Evolutionary conservation across 768 basidiomycete genomes (phyloP), one percentile per base, ranked within the genome.

Genomic region (Cytidiella melzeri): DNA sequence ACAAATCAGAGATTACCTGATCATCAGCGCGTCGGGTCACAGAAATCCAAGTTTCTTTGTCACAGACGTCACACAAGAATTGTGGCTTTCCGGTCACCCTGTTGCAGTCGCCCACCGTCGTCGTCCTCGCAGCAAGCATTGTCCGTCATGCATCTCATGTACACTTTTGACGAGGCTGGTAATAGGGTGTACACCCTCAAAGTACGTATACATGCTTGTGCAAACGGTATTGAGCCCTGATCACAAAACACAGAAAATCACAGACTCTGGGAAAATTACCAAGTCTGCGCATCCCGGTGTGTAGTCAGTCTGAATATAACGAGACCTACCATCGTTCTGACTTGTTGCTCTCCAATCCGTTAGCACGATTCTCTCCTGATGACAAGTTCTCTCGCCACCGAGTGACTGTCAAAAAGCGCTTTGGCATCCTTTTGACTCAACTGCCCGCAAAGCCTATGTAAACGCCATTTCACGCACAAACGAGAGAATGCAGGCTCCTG

Each of bases 301-400:
- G 78, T 64, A 20, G 30, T 15, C 15, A n/a, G n/a, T n/a, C n/a
- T n/a, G n/a, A n/a, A n/a, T n/a, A n/a, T n/a, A n/a, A n/a, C n/a
- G n/a, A n/a, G n/a, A n/a, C n/a, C n/a, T n/a, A n/a, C n/a, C n/a
- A 34, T 34, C 7, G 30, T 34, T 34, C 30, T 49, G 34, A 42
- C 23, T 34, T 39, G 49, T 24, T 20, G 18, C 24, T 39, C 28
- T 5, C 6, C 30, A 7, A 34, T 34, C 30, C 30, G 15, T 34
- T 34, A 96, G 95, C 95, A 13, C 92, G 96, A 36, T 98, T 98
- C 71, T 97, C 95, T 12, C 95, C 95, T 10, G 96, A 99, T 67
- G 95, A 98, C 80, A 98, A 98, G 73, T 98, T 95, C 72, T 95
- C 93, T 53, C 80, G 93, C 54, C 95, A 99, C 64, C 87, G 96